phyloP scores from a whole-genome alignment of 2,329 filamentous ascomycete genomes.

The Annulohypoxylon truncatum region DNA sequence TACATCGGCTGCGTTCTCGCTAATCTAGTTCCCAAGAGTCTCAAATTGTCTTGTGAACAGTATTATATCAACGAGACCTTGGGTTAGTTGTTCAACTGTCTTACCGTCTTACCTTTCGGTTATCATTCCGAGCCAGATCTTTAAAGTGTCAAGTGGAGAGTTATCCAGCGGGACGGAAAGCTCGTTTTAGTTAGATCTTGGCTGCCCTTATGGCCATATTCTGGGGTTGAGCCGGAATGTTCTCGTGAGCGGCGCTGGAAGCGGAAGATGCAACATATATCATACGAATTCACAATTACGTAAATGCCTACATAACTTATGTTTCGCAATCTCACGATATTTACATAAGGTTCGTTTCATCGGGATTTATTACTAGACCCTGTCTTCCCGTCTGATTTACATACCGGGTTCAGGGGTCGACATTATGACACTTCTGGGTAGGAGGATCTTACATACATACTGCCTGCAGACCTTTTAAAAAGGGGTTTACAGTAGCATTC shows the following conservation, averaged over 20 bases:
- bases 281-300: neutral
- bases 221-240: conserved; percentile 10
- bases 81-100: neutral
- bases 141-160: conserved; percentile 13
- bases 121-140: neutral
- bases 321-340: neutral
- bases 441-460: neutral
- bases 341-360: conserved; percentile 14
- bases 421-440: conserved; percentile 19
- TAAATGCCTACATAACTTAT: neutral
- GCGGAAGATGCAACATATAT: neutral
- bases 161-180: conserved; percentile 3
- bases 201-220: conserved; percentile 6
- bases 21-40: too few relatives aligned
- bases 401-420: conserved; percentile 18
- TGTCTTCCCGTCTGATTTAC: conserved; percentile 10
- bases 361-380: conserved; percentile 21
- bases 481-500: too few relatives aligned
- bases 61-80: too few relatives aligned
- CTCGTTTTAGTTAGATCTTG: conserved; percentile 14
- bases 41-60: too few relatives aligned
- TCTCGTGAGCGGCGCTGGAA: conserved; percentile 7
- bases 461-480: too few relatives aligned
- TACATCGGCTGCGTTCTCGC: neutral
- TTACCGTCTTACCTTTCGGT: neutral